Base-by-base conservation (phyloP, 208 protist genomes). In the Wallacemonas sp. region DNA sequence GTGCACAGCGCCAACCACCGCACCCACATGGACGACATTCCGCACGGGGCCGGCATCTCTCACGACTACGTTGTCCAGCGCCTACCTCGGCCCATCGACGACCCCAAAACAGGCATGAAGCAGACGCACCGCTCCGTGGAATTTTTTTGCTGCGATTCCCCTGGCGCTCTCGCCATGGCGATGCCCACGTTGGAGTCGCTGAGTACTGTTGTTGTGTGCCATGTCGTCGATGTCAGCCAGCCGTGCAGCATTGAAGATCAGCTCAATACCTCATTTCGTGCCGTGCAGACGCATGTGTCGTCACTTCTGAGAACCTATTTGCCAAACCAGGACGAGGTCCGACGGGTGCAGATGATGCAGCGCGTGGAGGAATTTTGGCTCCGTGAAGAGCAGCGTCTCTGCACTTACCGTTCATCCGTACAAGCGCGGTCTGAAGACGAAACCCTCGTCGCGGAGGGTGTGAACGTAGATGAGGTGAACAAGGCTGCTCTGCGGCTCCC, bases 91-190 rank as follows among this genome's bases (percentile, higher is more conserved):
- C 24, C 68, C 1, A 65, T 68, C 8, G 28, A 24, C n/a, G 41
- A 59, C 2, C 11, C 53, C 65, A 15, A 33, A 8, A 46, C 51
- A 15, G 66, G 58, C 2, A 6, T 22, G 14, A 28, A 38, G 12
- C n/a, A 45, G 21, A 44, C 59, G 0, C 30, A 68, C 14, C 70
- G 74, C 27, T 73, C 75, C 2, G 79, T 79, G 9, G 90, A 93
- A 66, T 93, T 92, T 45, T 96, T 90, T 61, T 93, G 87, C 70
- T 96, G 90, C 62, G 90, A 96, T 72, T 77, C 70, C 21, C 75
- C 79, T 2, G 86, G 86, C 44, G 86, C 83, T 24, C 72, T 96
- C n/a, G 27, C 77, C 31, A 77, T 76, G 55, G 90, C 90, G 21
- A 71, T 96, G 27, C 90, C 90, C 9, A 81, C 80, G 5, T 56